Evolutionary conservation across 2,329 filamentous ascomycete species (phyloP).

Genomic region (Ophiostoma sp.): DNA sequence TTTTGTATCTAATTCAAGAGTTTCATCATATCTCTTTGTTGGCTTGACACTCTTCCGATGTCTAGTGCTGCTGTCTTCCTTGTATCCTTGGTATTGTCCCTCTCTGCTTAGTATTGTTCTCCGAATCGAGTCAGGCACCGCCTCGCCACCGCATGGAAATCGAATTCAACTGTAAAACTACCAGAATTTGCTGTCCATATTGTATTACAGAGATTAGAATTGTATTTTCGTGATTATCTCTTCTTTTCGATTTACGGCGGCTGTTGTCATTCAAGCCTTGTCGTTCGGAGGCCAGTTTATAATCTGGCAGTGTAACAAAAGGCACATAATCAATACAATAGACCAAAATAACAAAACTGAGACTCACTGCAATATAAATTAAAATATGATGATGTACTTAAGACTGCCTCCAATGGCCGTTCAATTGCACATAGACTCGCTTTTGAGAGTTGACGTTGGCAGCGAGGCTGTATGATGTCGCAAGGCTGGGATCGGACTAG

Average conservation of each 20-base stretch:
- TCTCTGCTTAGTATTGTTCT: constrained; percentile 3
- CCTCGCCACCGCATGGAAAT: neutral
- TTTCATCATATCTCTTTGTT: neutral
- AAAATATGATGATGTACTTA: too few species aligned
- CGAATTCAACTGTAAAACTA: too few species aligned
- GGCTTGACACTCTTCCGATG: neutral
- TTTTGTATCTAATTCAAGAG: neutral
- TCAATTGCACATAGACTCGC: neutral
- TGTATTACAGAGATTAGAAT: too few species aligned
- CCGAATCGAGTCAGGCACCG: neutral
- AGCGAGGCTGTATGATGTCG: neutral
- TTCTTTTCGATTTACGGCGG: neutral
- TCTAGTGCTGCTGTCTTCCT: neutral
- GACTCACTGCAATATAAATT: too few species aligned
- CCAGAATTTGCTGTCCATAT: too few species aligned
- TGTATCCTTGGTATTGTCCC: neutral
- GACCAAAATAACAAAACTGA: too few species aligned
- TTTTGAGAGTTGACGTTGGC: neutral
- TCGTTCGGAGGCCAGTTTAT: neutral
- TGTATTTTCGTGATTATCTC: neutral
- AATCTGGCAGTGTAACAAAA: neutral
- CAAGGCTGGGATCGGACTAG: neutral
- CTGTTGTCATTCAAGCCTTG: neutral
- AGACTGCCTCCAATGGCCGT: neutral
- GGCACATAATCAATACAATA: neutral